Conservation (phyloP, 2,329 filamentous ascomycete species). For the Talaromyces atroroseus region DNA sequence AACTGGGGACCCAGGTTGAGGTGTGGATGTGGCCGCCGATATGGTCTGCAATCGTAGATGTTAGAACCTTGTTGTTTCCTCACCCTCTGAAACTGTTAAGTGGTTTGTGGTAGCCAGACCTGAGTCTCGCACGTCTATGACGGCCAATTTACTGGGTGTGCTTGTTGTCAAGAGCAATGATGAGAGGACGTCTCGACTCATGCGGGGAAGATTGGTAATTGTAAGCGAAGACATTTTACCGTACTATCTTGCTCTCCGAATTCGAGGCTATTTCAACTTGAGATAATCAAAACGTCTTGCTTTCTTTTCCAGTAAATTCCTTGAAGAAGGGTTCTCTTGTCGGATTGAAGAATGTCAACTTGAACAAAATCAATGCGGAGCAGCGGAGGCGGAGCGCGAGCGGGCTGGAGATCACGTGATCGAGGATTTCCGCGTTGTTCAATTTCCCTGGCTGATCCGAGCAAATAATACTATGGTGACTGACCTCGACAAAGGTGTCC, state of each 20-base stretch:
- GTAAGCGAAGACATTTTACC: conserved; percentile 49
- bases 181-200: conserved; percentile 65
- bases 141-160: conserved; percentile 51
- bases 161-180: conserved; percentile 54
- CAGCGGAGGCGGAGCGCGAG: too few relatives aligned
- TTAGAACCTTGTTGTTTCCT: neutral
- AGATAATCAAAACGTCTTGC: too few relatives aligned
- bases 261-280: too few relatives aligned
- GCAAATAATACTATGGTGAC: too few relatives aligned
- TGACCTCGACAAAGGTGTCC: neutral
- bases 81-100: neutral
- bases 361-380: too few relatives aligned
- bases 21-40: conserved; percentile 83
- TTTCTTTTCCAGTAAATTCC: too few relatives aligned
- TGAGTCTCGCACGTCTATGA: conserved; percentile 86
- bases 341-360: too few relatives aligned
- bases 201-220: conserved; percentile 59
- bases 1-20: conserved; percentile 69
- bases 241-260: neutral
- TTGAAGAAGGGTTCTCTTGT: too few relatives aligned
- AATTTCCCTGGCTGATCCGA: neutral
- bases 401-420: conserved; percentile 18
- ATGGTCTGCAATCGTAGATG: conserved; percentile 55
- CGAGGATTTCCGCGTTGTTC: conserved; percentile 18
- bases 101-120: conserved; percentile 46